Base-by-base conservation (phyloP, 1,284 basidiomycete genomes). In the Amylostereum chailletii region DNA sequence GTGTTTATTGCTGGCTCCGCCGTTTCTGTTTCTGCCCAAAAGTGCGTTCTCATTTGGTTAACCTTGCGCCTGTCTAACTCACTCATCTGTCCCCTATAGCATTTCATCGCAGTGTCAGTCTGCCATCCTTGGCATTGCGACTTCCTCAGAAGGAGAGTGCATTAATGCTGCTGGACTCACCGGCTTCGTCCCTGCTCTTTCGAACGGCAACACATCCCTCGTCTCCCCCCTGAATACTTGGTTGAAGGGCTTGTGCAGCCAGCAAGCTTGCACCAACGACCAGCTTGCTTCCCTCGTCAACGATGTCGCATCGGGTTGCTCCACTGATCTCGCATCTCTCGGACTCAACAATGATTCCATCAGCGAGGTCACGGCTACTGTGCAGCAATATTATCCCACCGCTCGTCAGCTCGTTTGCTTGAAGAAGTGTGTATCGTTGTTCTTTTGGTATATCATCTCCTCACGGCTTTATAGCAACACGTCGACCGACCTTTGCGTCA, bases 221-320 rank as follows among this genome's bases (percentile, higher is more conserved):
- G 65, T 85, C 39, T 55, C 60, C 2, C 71, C 76, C 5, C 56
- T 86, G 51, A 68, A 81, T 62, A 70, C 44, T 37, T 85, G 82
- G 83, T 62, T 86, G 48, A 69, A 65, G 1, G 74, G 71, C 34
- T 34, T 82, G 46, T 88, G 85, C 62, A 54, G 67, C 32, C 67
- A 70, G 44, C 61, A 68, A 2, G 62, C 76, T n/a, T 87, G 84
- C 64, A 72, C 65, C 52, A 82, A 85, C 57, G 62, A 64, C 32
- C 76, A 76, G 3, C 67, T 79, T n/a, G 62, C 72, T 10, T 57
- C 65, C 5, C 64, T 84, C 34, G 70, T 73, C 4, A 59, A 65
- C 42, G 77, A 72, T 53, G 52, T 81, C 43, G 75, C 75, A 1
- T 56, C 58, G 11, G 81, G 79, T 19, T 86, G 83, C 62, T 57